phyloP scores from a whole-genome alignment of 345 rosid genomes.

The Hibiscus syriacus region DNA sequence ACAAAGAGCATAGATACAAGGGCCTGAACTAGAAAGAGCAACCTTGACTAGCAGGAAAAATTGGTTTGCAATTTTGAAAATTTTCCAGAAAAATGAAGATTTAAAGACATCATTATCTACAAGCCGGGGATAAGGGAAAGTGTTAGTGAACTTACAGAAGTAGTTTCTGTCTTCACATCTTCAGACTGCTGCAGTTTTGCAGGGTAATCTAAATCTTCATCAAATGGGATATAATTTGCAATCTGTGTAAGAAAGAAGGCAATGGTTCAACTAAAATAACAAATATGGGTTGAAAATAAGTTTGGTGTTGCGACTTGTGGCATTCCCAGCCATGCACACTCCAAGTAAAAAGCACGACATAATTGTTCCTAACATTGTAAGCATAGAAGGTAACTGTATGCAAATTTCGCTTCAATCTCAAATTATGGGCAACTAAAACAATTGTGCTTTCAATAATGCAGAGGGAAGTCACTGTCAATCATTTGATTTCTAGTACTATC shows the following conservation, averaged over 20 bases:
- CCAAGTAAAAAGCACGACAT: neutral
- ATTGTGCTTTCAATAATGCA: neutral
- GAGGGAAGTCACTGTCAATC: neutral
- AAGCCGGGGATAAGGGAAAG: neutral
- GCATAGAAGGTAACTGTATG: neutral
- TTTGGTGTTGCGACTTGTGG: neutral
- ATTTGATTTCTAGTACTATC: neutral
- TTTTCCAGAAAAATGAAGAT: neutral
- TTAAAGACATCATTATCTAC: neutral
- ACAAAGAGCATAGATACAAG: neutral
- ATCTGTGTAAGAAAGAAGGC: constrained; percentile 45
- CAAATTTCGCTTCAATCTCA: neutral
- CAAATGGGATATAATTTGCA: constrained; percentile 71
- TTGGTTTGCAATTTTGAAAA: neutral
- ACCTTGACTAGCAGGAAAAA: neutral
- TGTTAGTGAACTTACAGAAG: constrained; percentile 27
- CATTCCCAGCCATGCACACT: neutral
- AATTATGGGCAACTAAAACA: neutral
- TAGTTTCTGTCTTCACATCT: constrained; percentile 41
- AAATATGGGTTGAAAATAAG: neutral
- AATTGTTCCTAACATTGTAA: neutral
- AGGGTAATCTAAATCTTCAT: constrained; percentile 86
- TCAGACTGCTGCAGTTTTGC: constrained; percentile 68
- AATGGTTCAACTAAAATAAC: neutral
- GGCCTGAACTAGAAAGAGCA: neutral